Percentiles rank a stretch among this genome's conserved stretches.
Evolutionary conservation across 257 asterid genomes (phyloP).

Genomic region (Forsythia suspensa): DNA sequence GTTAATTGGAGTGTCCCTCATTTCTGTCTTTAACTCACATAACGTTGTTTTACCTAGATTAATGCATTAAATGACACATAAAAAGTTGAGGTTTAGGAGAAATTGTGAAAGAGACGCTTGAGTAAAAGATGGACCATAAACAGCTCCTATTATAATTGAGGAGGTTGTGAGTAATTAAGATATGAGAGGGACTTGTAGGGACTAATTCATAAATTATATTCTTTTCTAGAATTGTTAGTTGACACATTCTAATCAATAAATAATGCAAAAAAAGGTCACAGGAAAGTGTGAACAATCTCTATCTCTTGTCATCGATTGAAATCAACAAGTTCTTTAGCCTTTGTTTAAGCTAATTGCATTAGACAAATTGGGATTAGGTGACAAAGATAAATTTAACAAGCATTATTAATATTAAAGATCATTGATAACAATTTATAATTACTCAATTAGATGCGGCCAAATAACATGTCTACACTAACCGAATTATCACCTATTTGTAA

Average conservation of each 20-base stretch:
- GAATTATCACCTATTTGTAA: too few species aligned
- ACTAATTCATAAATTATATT: constrained; percentile 5
- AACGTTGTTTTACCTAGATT: too few species aligned
- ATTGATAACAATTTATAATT: too few species aligned
- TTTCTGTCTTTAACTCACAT: too few species aligned
- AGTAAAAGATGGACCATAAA: not conserved
- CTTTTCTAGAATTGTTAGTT: not conserved
- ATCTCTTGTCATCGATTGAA: too few species aligned
- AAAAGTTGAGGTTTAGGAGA: not conserved
- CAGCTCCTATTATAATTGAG: not conserved
- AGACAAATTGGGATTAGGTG: not conserved
- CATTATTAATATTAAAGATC: too few species aligned
- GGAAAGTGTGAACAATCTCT: not conserved
- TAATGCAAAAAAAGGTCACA: not conserved
- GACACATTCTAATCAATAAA: not conserved
- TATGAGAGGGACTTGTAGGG: constrained; percentile 3
- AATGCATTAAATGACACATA: too few species aligned
- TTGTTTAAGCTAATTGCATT: not conserved
- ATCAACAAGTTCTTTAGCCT: not conserved
- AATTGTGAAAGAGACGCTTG: not conserved
- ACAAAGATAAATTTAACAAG: not conserved
- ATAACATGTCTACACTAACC: too few species aligned
- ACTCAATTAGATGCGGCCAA: too few species aligned
- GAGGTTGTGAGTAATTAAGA: not conserved
- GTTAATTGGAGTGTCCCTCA: too few species aligned